A percentile compares a stretch with the other conserved stretches of the same genome.
Conservation (phyloP, 1,284 basidiomycete genomes). For the Amylostereum areolatum region DNA sequence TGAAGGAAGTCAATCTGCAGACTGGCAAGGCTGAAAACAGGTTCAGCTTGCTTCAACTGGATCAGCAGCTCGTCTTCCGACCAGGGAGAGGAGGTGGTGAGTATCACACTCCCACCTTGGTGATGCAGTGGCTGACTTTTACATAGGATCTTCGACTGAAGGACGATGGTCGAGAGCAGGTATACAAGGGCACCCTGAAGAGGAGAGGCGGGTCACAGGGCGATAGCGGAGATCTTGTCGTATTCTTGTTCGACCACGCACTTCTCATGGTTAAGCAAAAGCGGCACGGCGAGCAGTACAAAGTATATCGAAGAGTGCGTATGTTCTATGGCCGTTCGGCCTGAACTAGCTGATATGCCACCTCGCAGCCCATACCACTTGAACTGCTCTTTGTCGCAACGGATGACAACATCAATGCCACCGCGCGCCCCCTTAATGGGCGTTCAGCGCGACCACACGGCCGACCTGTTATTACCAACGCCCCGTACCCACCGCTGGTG, state of each 20-base stretch:
- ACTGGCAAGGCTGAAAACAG: conserved; percentile 90
- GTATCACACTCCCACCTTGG: neutral
- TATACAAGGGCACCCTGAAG: conserved; percentile 93
- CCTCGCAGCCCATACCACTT: conserved; percentile 83
- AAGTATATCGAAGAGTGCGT: conserved; percentile 88
- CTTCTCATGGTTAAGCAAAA: conserved; percentile 93
- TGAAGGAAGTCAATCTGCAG: conserved; percentile 87
- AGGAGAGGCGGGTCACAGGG: conserved; percentile 77
- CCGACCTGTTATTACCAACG: neutral
- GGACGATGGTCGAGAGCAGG: conserved; percentile 86
- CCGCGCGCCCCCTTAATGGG: neutral
- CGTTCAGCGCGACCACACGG: neutral
- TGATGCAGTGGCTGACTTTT: neutral
- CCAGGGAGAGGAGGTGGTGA: conserved; percentile 81
- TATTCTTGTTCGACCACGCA: conserved; percentile 97
- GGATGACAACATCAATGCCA: conserved; percentile 54
- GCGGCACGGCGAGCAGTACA: conserved; percentile 89
- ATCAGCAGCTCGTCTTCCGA: conserved; percentile 83
- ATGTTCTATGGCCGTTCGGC: neutral
- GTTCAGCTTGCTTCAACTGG: conserved; percentile 88
- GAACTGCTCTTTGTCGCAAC: conserved; percentile 87
- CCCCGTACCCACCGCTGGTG: conserved; percentile 28
- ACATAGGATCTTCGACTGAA: conserved; percentile 79
- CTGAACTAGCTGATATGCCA: conserved; percentile 8
- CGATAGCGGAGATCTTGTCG: conserved; percentile 84